Percentiles rank a stretch among this genome's conserved stretches.
phyloP scores from a whole-genome alignment of 352 stramenopile genomes.

The Globisporangium sylvaticum region DNA sequence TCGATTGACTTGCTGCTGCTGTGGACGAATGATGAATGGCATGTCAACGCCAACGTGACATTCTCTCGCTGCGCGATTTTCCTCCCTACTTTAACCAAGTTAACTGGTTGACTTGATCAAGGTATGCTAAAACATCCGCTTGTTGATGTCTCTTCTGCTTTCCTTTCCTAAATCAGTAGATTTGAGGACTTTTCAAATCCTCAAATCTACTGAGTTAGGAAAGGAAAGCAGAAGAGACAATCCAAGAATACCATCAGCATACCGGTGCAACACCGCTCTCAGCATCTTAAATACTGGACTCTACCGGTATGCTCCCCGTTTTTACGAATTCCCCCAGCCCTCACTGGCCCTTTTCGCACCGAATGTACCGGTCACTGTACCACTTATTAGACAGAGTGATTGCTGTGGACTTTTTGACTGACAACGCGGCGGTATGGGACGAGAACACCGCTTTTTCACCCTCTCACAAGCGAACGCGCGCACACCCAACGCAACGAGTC shows the following conservation, averaged over 20 bases:
- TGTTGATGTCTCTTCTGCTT: no score
- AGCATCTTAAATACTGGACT: no score
- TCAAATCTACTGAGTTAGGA: no score
- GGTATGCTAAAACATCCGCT: background rate
- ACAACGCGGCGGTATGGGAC: constrained; percentile 1
- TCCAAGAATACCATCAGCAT: no score
- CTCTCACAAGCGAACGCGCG: background rate
- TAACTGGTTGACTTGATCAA: background rate
- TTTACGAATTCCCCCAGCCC: constrained; percentile 1
- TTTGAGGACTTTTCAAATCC: no score
- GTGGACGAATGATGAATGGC: constrained; percentile 9
- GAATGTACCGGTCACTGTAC: constrained; percentile 5
- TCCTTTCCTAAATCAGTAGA: no score
- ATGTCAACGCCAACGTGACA: background rate
- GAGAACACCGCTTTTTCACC: background rate
- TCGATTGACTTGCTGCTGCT: background rate
- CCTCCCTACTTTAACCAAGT: background rate
- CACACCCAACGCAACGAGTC: background rate
- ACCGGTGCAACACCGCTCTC: no score
- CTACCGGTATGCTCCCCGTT: background rate
- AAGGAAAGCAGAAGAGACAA: no score
- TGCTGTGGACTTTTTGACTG: background rate
- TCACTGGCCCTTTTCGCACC: constrained; percentile 8
- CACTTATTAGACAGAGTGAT: background rate
- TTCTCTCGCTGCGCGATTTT: background rate